Percentiles rank a stretch among this genome's conserved stretches.
Conservation (phyloP, 139 green algal genomes). For the Diplosphaera chodatii region DNA sequence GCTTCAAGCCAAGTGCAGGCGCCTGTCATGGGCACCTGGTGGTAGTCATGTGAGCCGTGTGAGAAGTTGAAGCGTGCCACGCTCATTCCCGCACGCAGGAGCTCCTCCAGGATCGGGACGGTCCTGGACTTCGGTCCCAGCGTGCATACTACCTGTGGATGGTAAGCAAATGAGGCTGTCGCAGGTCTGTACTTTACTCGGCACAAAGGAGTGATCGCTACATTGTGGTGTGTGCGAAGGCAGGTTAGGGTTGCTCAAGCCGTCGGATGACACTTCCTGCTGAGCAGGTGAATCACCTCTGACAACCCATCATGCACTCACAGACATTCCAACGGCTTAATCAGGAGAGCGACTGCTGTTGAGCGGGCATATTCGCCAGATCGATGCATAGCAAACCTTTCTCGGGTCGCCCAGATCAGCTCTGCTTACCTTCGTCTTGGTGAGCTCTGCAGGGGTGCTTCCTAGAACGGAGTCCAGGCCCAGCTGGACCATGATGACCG, state of each 20-base stretch:
- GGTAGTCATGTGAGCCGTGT: conserved; percentile 92
- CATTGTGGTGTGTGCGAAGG: too few relatives aligned
- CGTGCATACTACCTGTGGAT: conserved; percentile 87
- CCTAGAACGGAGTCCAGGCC: conserved; percentile 62
- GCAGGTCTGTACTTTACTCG: too few relatives aligned
- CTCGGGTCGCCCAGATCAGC: too few relatives aligned
- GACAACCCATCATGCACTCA: too few relatives aligned
- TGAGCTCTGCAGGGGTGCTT: conserved; percentile 43
- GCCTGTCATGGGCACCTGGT: conserved; percentile 80
- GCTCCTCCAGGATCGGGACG: conserved; percentile 78
- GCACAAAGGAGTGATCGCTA: too few relatives aligned
- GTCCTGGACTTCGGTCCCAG: conserved; percentile 74
- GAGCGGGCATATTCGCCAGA: background rate
- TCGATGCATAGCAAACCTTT: too few relatives aligned
- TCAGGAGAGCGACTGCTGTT: too few relatives aligned
- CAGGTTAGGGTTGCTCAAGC: background rate
- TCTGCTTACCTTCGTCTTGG: conserved; percentile 58
- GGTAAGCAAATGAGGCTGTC: too few relatives aligned
- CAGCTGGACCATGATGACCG: conserved; percentile 54
- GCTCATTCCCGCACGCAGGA: conserved; percentile 87
- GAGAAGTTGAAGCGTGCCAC: conserved; percentile 97
- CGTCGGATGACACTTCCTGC: too few relatives aligned
- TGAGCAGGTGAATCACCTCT: too few relatives aligned
- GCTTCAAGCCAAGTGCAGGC: too few relatives aligned
- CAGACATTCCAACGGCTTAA: too few relatives aligned